Evolutionary conservation across 2,329 filamentous ascomycete genomes (phyloP), one percentile per base, ranked within the genome.

Genomic region (Onygena corvina): DNA sequence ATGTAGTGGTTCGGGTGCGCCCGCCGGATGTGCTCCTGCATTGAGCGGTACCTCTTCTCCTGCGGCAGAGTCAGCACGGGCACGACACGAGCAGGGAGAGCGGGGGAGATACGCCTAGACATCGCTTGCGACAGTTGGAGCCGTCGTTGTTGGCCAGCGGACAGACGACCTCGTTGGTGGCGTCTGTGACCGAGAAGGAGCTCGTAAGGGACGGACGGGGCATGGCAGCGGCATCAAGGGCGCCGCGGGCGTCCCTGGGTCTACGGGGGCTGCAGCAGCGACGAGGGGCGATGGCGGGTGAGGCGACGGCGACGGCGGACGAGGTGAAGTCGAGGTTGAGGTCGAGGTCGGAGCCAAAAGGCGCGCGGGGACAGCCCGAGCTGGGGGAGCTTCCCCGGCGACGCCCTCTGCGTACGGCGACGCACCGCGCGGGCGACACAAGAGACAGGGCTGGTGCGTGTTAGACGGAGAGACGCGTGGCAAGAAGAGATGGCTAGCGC

Each of bases 21-120:
- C 67, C 92, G 83, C 61, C 92, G 86, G 62, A 98, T 96, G 65
- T 98, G 92, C 77, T 98, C 92, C 71, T 96, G 92, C 87, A 98
- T 96, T 55, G 90, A 96, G 67, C 92, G 88, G 72, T 89, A 98
- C 59, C 86, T 80, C 71, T 94, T 94, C 73, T 93, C 87, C 87
- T 93, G 69, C n/a, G 16, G 30, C 4, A 33, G 12, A n/a, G 25
- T 33, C 25, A 30, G 27, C 27, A 42, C 23, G 5, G 25, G 18
- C 16, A 18, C 14, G 25, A 36, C 29, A 47, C 14, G 25, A 34
- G 14, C 21, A 4, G n/a, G 20, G 31, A 34, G 27, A 51, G 50
- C 55, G 53, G 14, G 50, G 54, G 55, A 55, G 92, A 89, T 77
- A 96, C 92, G 70, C 92, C 92, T 64, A 94, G 83, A 73, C 92